These are phyloP conservation scores for Myrmaecium sp. DNA, from an alignment of 2,329 filamentous ascomycete genomes.

Conservation along the genomic window DNA sequence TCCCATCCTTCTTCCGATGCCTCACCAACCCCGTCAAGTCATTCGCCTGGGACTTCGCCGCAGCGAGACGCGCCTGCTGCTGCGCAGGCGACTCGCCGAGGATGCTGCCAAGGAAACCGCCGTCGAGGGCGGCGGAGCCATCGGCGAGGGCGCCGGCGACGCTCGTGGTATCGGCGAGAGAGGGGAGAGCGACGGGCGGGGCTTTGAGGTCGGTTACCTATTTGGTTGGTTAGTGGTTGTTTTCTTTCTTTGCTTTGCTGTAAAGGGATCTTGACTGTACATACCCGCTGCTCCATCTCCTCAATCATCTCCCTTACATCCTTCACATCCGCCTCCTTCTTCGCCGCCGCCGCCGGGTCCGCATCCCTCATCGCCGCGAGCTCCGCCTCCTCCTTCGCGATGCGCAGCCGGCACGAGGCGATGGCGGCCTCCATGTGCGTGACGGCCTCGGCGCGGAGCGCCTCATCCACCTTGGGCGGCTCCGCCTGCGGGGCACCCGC, in stretches of 20 bases:
- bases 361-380: no score
- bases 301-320: slow-evolving; percentile 64
- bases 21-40: slow-evolving; percentile 60
- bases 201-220: slow-evolving; percentile 53
- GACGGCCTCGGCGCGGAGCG: slow-evolving; percentile 52
- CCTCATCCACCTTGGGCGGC: slow-evolving; percentile 48
- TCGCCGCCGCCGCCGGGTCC: slow-evolving; percentile 48
- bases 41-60: slow-evolving; percentile 56
- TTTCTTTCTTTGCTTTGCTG: not conserved
- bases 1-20: slow-evolving; percentile 37
- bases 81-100: slow-evolving; percentile 45
- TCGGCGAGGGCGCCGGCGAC: slow-evolving; percentile 30
- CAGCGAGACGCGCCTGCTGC: slow-evolving; percentile 47
- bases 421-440: slow-evolving; percentile 59
- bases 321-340: slow-evolving; percentile 45
- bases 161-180: slow-evolving; percentile 29
- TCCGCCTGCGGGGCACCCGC: slow-evolving; percentile 18
- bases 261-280: slow-evolving; percentile 11
- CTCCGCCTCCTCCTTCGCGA: slow-evolving; percentile 54
- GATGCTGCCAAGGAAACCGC: slow-evolving; percentile 46
- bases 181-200: slow-evolving; percentile 41
- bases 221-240: slow-evolving; percentile 6
- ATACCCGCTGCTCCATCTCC: slow-evolving; percentile 61
- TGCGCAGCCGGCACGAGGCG: slow-evolving; percentile 51
- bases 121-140: slow-evolving; percentile 28